A percentile compares a stretch with the other conserved stretches of the same genome.
Evolutionary conservation across 2,329 filamentous ascomycete genomes (phyloP).

Genomic region (Fusarium subtropicale): DNA sequence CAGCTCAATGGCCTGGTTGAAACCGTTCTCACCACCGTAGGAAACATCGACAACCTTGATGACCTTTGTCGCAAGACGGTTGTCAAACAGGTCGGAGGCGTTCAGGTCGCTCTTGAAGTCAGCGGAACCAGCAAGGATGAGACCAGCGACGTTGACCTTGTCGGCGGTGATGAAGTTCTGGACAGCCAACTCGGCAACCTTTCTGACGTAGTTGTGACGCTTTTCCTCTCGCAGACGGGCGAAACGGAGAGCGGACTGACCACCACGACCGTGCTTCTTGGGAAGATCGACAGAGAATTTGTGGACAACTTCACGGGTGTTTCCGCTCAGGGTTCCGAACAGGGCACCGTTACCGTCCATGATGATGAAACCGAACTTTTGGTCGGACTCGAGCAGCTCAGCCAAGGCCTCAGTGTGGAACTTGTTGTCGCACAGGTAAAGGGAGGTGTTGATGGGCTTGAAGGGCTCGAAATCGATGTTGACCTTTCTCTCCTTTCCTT

Average conservation of each 20-base stretch:
- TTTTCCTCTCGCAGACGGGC: conserved; percentile 99
- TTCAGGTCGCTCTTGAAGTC: conserved; percentile 99
- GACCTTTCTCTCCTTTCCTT: conserved; percentile 99
- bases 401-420: conserved; percentile 98
- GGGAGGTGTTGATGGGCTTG: conserved; percentile 99
- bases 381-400: conserved; percentile 97
- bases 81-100: conserved; percentile 96
- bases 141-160: conserved; percentile 96
- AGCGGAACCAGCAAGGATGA: conserved; percentile 95
- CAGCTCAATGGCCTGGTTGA: conserved; percentile 99
- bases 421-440: conserved; percentile 99
- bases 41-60: conserved; percentile 99
- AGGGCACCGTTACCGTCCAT: conserved; percentile 99
- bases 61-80: conserved; percentile 90
- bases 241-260: conserved; percentile 99
- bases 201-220: conserved; percentile 99
- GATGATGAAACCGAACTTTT: conserved; percentile 99
- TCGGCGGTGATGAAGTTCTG: conserved; percentile 99
- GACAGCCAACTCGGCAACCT: conserved; percentile 96
- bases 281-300: conserved; percentile 99
- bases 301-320: conserved; percentile 95
- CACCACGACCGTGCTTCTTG: conserved; percentile 99
- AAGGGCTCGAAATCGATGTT: conserved; percentile 99
- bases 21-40: conserved; percentile 98
- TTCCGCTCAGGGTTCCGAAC: conserved; percentile 96